Evolutionary conservation across 768 basidiomycete genomes (phyloP), one percentile per base, ranked within the genome.

Genomic region (Amanita brunnescens): DNA sequence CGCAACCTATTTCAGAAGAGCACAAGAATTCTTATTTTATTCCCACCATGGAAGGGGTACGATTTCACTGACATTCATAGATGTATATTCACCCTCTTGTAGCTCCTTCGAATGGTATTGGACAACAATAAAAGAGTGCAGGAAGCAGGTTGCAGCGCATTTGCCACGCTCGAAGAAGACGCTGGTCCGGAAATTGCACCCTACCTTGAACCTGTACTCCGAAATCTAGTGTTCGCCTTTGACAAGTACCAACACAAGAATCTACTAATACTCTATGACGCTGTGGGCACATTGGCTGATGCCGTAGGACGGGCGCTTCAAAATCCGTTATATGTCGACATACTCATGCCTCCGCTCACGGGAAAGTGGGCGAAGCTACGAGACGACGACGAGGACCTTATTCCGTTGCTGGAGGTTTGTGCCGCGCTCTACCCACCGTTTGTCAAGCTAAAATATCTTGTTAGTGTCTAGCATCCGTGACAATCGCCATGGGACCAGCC

Each of bases 241-340:
- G 81, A 89, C 52, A 97, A 96, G 70, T 99, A 99, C 67, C 96
- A 99, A 64, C 94, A 96, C 69, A 98, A 98, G 78, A 99, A 99
- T 65, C 85, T 98, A 79, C 79, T 99, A 58, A 99, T 98, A 54
- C 71, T 99, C 29, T 98, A 98, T 62, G 96, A 99, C 61, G 96
- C 96, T n/a, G 87, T 99, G 41, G 96, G 96, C 6, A 99, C 96
- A 0, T 75, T 99, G 33, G 96, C 96, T 6, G 96, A 99, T 62
- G 92, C 94, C 3, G 96, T 99, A 39, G 94, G 94, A 2, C 64
- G 83, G 34, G 88, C 91, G 5, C 70, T 99, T 55, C 83, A 87
- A 61, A 90, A 93, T 63, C 78, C 90, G 6, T 70, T 79, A 7
- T 93, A 88, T 63, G 88, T 98, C 47, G 91, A 96, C 37, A 93